These are phyloP conservation scores for Zychaea mexicana DNA, from an alignment of 371 early-diverging fungal genomes.

Conservation along the genomic window DNA sequence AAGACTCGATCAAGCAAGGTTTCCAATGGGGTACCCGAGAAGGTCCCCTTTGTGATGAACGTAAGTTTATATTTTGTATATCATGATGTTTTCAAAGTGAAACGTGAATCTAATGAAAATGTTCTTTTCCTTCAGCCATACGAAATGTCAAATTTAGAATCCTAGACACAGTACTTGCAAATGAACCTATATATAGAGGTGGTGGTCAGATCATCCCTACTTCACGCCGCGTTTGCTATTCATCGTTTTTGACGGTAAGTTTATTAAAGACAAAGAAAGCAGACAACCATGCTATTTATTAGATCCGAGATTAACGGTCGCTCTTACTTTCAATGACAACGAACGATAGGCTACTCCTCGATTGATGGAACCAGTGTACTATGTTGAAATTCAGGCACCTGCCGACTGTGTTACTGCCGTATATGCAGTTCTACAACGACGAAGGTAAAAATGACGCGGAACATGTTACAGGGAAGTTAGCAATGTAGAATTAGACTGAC, in stretches of 20 bases:
- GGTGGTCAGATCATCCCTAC: slow-evolving; percentile 99
- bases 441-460: slow-evolving; percentile 53
- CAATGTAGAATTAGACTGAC: background rate
- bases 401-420: slow-evolving; percentile 95
- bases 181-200: slow-evolving; percentile 89
- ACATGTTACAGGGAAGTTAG: background rate
- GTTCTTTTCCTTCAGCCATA: slow-evolving; percentile 42
- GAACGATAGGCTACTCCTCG: slow-evolving; percentile 83
- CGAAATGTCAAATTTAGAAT: slow-evolving; percentile 94
- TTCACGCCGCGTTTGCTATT: slow-evolving; percentile 96
- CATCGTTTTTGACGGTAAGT: slow-evolving; percentile 87
- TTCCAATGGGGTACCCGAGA: slow-evolving; percentile 98
- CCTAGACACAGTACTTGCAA: slow-evolving; percentile 83
- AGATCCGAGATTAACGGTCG: slow-evolving; percentile 42
- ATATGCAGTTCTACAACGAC: slow-evolving; percentile 91
- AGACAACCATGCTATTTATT: no score
- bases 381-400: slow-evolving; percentile 95
- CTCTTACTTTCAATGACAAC: background rate
- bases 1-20: slow-evolving; percentile 90
- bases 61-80: slow-evolving; percentile 51
- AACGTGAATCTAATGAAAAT: background rate
- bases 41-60: slow-evolving; percentile 97
- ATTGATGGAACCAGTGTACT: slow-evolving; percentile 96
- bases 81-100: background rate
- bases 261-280: no score